Evolutionary conservation across 495 filamentous ascomycete genomes (phyloP), one percentile per base, ranked within the genome.

Genomic region (Melanomma pulvis-pyrius): DNA sequence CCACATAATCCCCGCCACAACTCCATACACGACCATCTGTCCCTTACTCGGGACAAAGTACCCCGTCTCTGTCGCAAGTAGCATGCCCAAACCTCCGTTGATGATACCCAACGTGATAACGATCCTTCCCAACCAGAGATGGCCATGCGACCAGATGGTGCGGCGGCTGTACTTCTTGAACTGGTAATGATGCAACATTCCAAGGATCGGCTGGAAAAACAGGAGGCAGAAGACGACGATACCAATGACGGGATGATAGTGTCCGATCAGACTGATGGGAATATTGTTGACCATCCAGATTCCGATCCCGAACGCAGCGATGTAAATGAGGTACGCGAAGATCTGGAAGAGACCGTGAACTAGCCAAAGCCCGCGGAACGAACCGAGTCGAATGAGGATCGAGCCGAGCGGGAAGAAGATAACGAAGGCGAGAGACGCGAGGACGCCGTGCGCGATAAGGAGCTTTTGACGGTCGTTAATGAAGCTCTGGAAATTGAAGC

Each of bases 381-480:
- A 73, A 15, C 82, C 67, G 0, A 84, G 34, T 32, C 79, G 74
- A 29, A 84, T 74, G 47, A 76, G 47, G 65, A 83, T 76, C 9
- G 74, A 77, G 44, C 78, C 79, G 11, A 79, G 59, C 36, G 80
- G 84, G 71, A 84, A 82, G 48, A 82, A 71, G 51, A 81, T 65
- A 29, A 80, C 49, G 63, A 78, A 79, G 21, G 76, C 77, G n/a
- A 77, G 65, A 34, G 67, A 58, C 15, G 77, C 77, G 13, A 79
- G 62, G 17, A 74, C 70, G 39, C 70, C 77, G 71, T 79, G 77
- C 12, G 77, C 77, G 58, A 74, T 73, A 53, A 78, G 47, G 17
- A 73, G 67, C 44, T 46, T 70, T 28, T 67, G n/a, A 17, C 41
- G 64, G 0, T 15, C 9, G 49, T 8, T 48, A 30, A 61, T 24